Evolutionary conservation across 352 stramenopile species (phyloP).

Genomic region (Globisporangium iwayamae): DNA sequence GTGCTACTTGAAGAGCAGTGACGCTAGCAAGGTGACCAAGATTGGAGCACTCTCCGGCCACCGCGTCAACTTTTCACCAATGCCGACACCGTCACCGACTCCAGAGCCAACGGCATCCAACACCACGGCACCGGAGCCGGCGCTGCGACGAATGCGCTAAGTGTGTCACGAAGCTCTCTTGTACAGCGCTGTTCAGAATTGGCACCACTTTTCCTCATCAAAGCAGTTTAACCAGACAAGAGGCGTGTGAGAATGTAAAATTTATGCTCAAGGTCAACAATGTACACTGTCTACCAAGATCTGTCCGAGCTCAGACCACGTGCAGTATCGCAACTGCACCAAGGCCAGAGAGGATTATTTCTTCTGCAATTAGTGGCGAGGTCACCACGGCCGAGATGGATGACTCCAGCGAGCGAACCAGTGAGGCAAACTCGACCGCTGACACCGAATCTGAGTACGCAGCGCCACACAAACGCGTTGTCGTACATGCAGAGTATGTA

Average conservation of each 20-base stretch:
- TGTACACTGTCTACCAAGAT: background rate
- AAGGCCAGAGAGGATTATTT: background rate
- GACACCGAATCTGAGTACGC: conserved; percentile 4
- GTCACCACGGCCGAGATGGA: background rate
- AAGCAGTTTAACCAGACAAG: too few species aligned
- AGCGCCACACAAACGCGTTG: conserved; percentile 1
- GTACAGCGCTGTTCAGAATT: too few species aligned
- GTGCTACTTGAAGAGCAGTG: conserved; percentile 29
- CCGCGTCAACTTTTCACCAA: conserved; percentile 5
- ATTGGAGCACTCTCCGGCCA: conserved; percentile 2
- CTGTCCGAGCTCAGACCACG: background rate
- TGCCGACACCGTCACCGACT: background rate
- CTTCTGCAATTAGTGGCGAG: background rate
- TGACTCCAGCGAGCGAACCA: background rate
- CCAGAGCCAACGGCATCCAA: background rate
- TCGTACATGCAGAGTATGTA: conserved; percentile 11
- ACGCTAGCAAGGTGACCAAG: background rate
- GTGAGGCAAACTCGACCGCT: background rate
- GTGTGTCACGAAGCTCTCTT: background rate
- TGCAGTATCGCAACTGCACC: too few species aligned
- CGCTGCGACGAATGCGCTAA: background rate
- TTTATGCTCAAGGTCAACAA: background rate
- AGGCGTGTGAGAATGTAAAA: background rate
- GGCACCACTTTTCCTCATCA: too few species aligned
- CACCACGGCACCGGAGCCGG: background rate